A percentile compares a stretch with the other conserved stretches of the same genome.
Conservation (phyloP, 768 basidiomycete genomes). For the Tulasnella sp. region DNA sequence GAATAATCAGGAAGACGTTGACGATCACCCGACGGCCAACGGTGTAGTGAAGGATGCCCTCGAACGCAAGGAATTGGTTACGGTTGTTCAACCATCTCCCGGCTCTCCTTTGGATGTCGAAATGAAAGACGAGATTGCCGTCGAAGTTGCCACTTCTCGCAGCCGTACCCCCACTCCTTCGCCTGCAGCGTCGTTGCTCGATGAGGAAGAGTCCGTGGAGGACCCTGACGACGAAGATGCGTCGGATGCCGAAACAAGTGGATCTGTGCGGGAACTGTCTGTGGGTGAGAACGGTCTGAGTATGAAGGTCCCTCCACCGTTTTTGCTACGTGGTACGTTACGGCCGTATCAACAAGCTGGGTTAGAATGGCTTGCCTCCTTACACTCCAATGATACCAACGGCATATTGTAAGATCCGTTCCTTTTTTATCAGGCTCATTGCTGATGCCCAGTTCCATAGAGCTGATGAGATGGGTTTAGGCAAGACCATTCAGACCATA, state of each 20-base stretch:
- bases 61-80: background rate
- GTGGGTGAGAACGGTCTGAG: slow-evolving; percentile 16
- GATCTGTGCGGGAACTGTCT: background rate
- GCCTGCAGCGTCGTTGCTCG: no score
- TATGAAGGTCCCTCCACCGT: slow-evolving; percentile 26
- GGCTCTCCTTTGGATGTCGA: background rate
- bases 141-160: no score
- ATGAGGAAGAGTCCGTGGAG: background rate
- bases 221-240: background rate
- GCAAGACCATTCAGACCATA: slow-evolving; percentile 40
- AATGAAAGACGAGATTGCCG: background rate
- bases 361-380: slow-evolving; percentile 33
- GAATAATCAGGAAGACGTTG: background rate
- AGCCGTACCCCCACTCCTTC: no score
- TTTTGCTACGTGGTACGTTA: slow-evolving; percentile 32
- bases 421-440: background rate
- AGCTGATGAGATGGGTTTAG: slow-evolving; percentile 92
- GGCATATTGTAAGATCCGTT: slow-evolving; percentile 25
- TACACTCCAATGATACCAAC: slow-evolving; percentile 32
- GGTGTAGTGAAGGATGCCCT: background rate
- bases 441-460: background rate
- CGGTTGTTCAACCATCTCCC: background rate
- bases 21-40: background rate
- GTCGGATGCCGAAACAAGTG: background rate
- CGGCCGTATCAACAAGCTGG: slow-evolving; percentile 35